A percentile compares a stretch with the other conserved stretches of the same genome.
Conservation (phyloP, 768 basidiomycete species). For the Neoboletus subvelutipes region DNA sequence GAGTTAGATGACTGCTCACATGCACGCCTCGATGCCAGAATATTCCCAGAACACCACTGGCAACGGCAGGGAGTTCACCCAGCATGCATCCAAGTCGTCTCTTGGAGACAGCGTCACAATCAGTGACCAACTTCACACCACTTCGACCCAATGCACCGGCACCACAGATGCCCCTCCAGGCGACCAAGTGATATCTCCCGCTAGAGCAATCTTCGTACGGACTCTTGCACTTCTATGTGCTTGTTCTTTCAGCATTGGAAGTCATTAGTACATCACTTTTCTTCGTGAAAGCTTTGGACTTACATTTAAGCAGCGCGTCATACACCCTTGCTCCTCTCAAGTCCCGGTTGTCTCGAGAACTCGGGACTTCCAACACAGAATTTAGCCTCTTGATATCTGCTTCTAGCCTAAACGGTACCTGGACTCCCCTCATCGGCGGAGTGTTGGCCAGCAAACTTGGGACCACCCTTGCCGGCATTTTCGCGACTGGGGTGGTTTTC, state of each 20-base stretch:
- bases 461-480: conserved; percentile 66
- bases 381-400: conserved; percentile 78
- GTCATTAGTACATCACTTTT: conserved; percentile 59
- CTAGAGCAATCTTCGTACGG: conserved; percentile 50
- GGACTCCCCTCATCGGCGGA: conserved; percentile 80
- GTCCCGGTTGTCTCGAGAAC: conserved; percentile 61
- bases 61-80: background rate
- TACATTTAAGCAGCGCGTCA: conserved; percentile 47
- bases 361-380: conserved; percentile 74
- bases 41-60: background rate
- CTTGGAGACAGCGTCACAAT: background rate
- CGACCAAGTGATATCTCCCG: conserved; percentile 20
- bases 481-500: conserved; percentile 74
- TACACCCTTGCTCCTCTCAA: conserved; percentile 81
- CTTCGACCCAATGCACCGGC: background rate
- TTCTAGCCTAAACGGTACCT: conserved; percentile 69
- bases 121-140: background rate
- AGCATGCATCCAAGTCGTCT: background rate
- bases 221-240: conserved; percentile 65
- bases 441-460: conserved; percentile 68
- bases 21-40: conserved; percentile 1
- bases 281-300: background rate
- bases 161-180: background rate
- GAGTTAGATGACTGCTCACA: background rate
- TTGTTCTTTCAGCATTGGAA: conserved; percentile 72